phyloP scores from a whole-genome alignment of 371 early-diverging fungal genomes.

The Nematocida homosporus region DNA sequence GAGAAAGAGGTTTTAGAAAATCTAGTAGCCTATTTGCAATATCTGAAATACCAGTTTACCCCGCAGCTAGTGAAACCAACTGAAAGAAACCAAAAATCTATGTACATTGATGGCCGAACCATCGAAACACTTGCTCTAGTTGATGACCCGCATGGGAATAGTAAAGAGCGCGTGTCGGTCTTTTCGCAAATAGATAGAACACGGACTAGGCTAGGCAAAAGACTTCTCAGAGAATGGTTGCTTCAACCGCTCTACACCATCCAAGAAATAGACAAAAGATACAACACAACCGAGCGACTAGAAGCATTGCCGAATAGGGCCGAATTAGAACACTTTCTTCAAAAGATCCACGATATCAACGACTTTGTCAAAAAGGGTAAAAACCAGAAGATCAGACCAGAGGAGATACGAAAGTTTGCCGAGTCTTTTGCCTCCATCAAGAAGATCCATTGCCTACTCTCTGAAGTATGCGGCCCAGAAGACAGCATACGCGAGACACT shows the following conservation, averaged over 20 bases:
- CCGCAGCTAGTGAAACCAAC: slow-evolving; percentile 5
- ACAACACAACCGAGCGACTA: slow-evolving; percentile 79
- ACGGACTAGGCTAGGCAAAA: slow-evolving; percentile 70
- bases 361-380: slow-evolving; percentile 81
- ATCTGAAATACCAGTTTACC: slow-evolving; percentile 35
- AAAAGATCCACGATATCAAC: slow-evolving; percentile 80
- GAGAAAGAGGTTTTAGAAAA: slow-evolving; percentile 9
- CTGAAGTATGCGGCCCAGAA: not conserved
- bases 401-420: slow-evolving; percentile 56
- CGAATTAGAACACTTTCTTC: slow-evolving; percentile 64
- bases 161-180: not conserved
- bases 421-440: not conserved
- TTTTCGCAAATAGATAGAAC: slow-evolving; percentile 35
- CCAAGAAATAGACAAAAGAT: slow-evolving; percentile 75
- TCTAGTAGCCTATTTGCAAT: slow-evolving; percentile 40
- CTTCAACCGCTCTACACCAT: slow-evolving; percentile 79
- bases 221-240: slow-evolving; percentile 77
- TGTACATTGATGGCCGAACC: slow-evolving; percentile 47
- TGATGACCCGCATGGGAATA: not conserved
- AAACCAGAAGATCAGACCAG: slow-evolving; percentile 73
- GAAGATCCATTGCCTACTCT: slow-evolving; percentile 7
- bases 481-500: not conserved
- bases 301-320: slow-evolving; percentile 58
- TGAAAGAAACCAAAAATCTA: not conserved
- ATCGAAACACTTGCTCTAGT: slow-evolving; percentile 38